phyloP scores from a whole-genome alignment of 2,329 filamentous ascomycete genomes.

The Xylariaceae sp. region DNA sequence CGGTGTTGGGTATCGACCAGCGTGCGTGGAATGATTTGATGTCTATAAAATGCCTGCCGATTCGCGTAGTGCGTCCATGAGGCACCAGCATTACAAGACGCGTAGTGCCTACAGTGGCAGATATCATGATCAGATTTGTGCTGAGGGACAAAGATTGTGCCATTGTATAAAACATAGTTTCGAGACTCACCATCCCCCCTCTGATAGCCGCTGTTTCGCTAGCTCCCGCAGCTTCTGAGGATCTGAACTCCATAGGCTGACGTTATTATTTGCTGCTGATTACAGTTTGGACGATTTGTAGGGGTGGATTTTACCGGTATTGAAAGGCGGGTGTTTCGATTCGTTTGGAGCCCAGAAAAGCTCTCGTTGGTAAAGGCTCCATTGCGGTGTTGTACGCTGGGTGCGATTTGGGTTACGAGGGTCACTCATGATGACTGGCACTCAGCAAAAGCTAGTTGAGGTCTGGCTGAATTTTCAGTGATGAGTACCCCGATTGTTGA shows the following conservation, averaged over 20 bases:
- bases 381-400: conserved; percentile 26
- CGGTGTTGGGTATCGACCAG: conserved; percentile 58
- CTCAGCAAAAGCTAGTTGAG: background rate
- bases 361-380: conserved; percentile 25
- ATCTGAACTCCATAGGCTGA: conserved; percentile 39
- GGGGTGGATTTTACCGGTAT: conserved; percentile 18
- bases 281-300: background rate
- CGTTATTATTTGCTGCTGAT: background rate
- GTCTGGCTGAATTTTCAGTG: too few relatives aligned
- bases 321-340: conserved; percentile 23
- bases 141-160: too few relatives aligned
- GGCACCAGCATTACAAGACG: conserved; percentile 53
- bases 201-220: conserved; percentile 51
- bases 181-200: conserved; percentile 47
- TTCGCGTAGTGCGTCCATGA: conserved; percentile 53
- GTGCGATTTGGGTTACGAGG: conserved; percentile 24
- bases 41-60: conserved; percentile 60
- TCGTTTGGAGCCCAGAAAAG: conserved; percentile 28
- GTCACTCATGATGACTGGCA: conserved; percentile 22
- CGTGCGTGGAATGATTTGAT: conserved; percentile 58
- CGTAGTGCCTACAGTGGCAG: conserved; percentile 41
- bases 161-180: background rate
- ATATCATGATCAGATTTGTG: background rate
- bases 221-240: conserved; percentile 56
- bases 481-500: too few relatives aligned